These are phyloP conservation scores for Xylariales sp. DNA, from an alignment of 2,329 filamentous ascomycete genomes.

Conservation along the genomic window DNA sequence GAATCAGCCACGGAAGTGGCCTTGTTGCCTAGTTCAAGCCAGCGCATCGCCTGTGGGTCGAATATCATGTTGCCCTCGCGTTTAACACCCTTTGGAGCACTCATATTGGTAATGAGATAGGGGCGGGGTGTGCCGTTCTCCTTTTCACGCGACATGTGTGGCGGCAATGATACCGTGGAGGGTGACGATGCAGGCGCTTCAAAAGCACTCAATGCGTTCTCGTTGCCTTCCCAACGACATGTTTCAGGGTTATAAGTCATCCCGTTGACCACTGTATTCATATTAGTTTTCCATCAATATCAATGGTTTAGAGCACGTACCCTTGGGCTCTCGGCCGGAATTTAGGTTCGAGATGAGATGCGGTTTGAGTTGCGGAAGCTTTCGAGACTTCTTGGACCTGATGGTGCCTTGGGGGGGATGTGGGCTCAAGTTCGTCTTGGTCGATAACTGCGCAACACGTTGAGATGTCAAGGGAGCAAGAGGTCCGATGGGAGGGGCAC, in stretches of 20 bases:
- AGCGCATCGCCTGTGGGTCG: constrained; percentile 95
- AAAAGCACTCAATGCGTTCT: constrained; percentile 76
- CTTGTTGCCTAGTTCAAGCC: constrained; percentile 69
- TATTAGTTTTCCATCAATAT: constrained; percentile 8
- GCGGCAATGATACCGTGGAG: constrained; percentile 41
- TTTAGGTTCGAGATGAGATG: constrained; percentile 84
- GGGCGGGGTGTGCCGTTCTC: constrained; percentile 58
- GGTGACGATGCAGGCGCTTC: constrained; percentile 58
- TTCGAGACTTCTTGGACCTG: constrained; percentile 53
- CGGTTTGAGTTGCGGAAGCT: constrained; percentile 64
- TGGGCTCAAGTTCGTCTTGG: constrained; percentile 42
- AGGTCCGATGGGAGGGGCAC: constrained; percentile 48
- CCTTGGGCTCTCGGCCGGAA: constrained; percentile 69
- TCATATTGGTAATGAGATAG: constrained; percentile 88
- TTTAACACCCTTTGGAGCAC: constrained; percentile 78
- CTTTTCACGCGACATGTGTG: constrained; percentile 44
- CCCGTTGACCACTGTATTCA: constrained; percentile 69
- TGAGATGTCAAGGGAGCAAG: constrained; percentile 52
- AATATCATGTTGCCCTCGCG: constrained; percentile 98
- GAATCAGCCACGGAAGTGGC: constrained; percentile 42
- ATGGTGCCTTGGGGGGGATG: constrained; percentile 37
- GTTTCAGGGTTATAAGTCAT: constrained; percentile 92
- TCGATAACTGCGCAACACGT: constrained; percentile 48
- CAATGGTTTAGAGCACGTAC: constrained; percentile 48
- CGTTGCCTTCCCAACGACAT: constrained; percentile 93